Percentiles rank a stretch among this genome's conserved stretches.
Conservation (phyloP, 2,329 filamentous ascomycete species). For the Beauveria bassiana region DNA sequence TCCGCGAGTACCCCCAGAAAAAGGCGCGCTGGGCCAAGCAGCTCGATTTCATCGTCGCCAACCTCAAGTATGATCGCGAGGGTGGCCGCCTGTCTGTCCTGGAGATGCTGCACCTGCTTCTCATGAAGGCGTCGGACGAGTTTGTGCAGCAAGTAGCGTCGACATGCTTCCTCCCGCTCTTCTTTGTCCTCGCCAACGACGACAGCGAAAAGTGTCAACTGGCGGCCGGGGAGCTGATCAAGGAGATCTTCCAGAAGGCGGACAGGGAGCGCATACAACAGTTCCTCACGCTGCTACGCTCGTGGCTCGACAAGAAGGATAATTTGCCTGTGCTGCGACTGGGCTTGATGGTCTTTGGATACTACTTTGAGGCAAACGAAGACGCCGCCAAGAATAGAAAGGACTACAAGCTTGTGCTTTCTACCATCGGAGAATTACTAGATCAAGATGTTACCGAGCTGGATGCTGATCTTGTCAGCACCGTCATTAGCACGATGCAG, state of each 20-base stretch:
- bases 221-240: conserved; percentile 71
- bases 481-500: conserved; percentile 60
- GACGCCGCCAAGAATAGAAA: conserved; percentile 53
- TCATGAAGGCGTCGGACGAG: conserved; percentile 76
- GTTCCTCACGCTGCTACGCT: conserved; percentile 62
- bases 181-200: conserved; percentile 82
- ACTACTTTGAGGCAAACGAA: conserved; percentile 69
- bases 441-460: conserved; percentile 41
- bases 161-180: conserved; percentile 76
- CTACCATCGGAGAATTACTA: conserved; percentile 45
- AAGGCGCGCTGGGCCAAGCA: conserved; percentile 86
- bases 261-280: conserved; percentile 63
- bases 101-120: conserved; percentile 80
- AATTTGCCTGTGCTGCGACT: conserved; percentile 64
- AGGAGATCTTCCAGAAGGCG: conserved; percentile 70
- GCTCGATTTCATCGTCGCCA: conserved; percentile 79
- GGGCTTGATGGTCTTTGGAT: conserved; percentile 70
- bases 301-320: conserved; percentile 69
- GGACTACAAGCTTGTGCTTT: conserved; percentile 57
- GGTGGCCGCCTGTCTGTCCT: conserved; percentile 88
- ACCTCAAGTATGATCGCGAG: conserved; percentile 82
- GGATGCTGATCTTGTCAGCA: conserved; percentile 68
- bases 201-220: conserved; percentile 78
- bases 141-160: conserved; percentile 74
- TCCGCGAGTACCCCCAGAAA: conserved; percentile 89